Percentiles rank a stretch among this genome's conserved stretches.
Conservation (phyloP, 257 asterid species). For the Jacaranda copaia region DNA sequence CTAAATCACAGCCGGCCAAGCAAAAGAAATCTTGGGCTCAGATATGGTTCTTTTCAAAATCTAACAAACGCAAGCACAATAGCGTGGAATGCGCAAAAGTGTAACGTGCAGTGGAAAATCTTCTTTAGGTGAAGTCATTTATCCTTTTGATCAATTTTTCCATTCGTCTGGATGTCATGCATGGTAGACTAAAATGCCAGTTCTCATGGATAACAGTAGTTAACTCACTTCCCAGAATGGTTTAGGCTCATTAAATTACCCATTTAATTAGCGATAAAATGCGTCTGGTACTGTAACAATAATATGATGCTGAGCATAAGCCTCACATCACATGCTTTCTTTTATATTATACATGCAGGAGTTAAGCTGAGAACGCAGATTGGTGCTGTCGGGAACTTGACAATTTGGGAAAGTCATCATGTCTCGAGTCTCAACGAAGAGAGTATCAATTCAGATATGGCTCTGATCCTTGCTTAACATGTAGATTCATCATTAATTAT, state of each 20-base stretch:
- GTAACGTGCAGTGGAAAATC: constrained; percentile 8
- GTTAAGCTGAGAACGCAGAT: background rate
- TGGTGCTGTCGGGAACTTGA: background rate
- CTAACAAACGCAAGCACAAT: constrained; percentile 77
- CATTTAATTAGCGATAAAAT: background rate
- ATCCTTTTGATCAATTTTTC: background rate
- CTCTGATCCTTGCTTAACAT: constrained; percentile 37
- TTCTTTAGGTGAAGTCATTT: background rate
- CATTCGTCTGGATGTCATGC: background rate
- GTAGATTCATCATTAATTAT: constrained; percentile 36
- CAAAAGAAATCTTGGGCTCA: constrained; percentile 79
- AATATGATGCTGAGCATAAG: background rate
- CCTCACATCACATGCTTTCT: background rate
- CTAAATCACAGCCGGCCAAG: constrained; percentile 58
- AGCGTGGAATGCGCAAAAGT: constrained; percentile 48
- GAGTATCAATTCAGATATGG: constrained; percentile 35
- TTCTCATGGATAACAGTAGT: background rate
- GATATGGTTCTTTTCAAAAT: constrained; percentile 65
- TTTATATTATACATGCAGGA: background rate
- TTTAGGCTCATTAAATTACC: background rate
- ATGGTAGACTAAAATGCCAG: background rate
- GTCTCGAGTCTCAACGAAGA: background rate
- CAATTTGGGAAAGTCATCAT: background rate
- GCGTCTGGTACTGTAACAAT: background rate
- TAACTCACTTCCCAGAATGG: background rate